phyloP scores from a whole-genome alignment of 441 rosid species.

The Gossypium schwendimanii region DNA sequence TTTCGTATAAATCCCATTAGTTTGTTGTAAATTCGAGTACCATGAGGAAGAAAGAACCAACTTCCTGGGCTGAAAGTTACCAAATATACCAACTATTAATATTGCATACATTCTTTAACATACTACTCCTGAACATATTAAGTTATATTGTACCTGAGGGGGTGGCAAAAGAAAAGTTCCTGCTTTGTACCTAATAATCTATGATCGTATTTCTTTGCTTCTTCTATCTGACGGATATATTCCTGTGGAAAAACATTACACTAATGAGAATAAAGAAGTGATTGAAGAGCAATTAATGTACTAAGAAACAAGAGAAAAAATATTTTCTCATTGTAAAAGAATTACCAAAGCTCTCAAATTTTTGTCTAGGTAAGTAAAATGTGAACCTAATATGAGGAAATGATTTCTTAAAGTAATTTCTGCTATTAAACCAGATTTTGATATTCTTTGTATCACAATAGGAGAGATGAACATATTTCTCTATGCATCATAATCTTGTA shows the following conservation, averaged over 20 bases:
- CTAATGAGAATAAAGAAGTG: not conserved
- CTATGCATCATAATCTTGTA: constrained; percentile 2
- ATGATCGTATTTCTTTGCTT: constrained; percentile 92
- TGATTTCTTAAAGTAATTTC: not conserved
- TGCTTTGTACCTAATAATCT: constrained; percentile 81
- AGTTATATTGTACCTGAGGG: constrained; percentile 44
- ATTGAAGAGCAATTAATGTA: not conserved
- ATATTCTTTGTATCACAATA: not conserved
- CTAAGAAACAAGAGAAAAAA: not conserved
- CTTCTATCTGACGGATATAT: constrained; percentile 61
- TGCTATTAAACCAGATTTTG: not conserved
- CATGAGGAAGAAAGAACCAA: constrained; percentile 94
- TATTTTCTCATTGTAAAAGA: not conserved
- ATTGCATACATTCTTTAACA: constrained; percentile 7
- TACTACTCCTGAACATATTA: not conserved
- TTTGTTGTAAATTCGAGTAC: constrained; percentile 85
- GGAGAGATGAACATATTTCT: not conserved
- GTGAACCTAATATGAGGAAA: not conserved
- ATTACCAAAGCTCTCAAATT: not conserved
- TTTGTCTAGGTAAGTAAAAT: not conserved
- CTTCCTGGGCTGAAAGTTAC: constrained; percentile 83
- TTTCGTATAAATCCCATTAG: constrained; percentile 64
- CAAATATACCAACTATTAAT: constrained; percentile 15
- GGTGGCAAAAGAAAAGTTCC: constrained; percentile 92
- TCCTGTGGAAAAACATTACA: constrained; percentile 41